Conservation (phyloP, 2,329 filamentous ascomycete genomes). For the Setomelanomma holmii region DNA sequence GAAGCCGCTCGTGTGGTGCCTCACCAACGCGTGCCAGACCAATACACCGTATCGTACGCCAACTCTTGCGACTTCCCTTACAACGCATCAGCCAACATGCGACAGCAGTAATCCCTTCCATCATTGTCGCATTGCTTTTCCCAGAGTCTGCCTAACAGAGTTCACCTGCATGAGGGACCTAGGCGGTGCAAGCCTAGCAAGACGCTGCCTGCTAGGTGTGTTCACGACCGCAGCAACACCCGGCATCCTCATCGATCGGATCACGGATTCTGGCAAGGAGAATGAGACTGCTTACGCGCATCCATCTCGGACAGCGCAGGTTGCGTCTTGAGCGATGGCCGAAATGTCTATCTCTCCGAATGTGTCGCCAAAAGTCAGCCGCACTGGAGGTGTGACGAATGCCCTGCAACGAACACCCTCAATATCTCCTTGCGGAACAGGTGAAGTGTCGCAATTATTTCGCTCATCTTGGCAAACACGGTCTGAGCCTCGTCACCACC, state of each 20-base stretch:
- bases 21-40: too few relatives aligned
- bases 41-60: too few relatives aligned
- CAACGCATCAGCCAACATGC: neutral
- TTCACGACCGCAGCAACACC: neutral
- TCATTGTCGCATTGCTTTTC: neutral
- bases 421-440: neutral
- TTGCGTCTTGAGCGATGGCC: too few relatives aligned
- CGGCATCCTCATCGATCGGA: neutral
- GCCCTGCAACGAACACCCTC: neutral
- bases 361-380: too few relatives aligned
- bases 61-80: neutral
- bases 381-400: neutral
- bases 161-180: constrained; percentile 8
- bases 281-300: too few relatives aligned
- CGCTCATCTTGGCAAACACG: neutral
- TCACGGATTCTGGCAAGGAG: too few relatives aligned
- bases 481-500: neutral
- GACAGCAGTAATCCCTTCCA: neutral
- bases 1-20: neutral
- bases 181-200: constrained; percentile 12
- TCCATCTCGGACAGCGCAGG: too few relatives aligned
- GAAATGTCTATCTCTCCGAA: too few relatives aligned
- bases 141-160: constrained; percentile 1
- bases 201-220: constrained; percentile 4
- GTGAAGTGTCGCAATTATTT: neutral